phyloP scores from a whole-genome alignment of 2,329 filamentous ascomycete species.

The Fragosphaeria purpurea region DNA sequence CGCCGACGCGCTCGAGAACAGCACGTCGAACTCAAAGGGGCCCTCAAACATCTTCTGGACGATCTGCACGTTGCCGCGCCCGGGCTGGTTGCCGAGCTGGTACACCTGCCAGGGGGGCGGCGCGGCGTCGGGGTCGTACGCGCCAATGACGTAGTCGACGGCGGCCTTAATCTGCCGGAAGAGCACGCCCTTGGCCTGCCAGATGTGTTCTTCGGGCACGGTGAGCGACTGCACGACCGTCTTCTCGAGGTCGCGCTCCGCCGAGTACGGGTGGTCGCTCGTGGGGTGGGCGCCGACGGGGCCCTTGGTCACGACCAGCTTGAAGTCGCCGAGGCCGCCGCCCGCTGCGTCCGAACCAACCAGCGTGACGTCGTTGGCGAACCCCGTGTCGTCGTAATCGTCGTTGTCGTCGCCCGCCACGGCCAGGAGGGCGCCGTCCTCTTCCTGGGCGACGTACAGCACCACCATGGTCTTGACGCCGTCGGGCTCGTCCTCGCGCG shows the following conservation, averaged over 20 bases:
- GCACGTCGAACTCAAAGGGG: constrained; percentile 82
- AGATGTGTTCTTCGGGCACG: constrained; percentile 58
- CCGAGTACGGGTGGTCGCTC: constrained; percentile 56
- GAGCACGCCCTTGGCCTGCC: constrained; percentile 63
- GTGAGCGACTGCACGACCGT: constrained; percentile 66
- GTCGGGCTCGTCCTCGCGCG: constrained; percentile 56
- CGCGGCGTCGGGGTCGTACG: constrained; percentile 47
- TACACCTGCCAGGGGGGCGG: constrained; percentile 82
- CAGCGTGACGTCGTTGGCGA: constrained; percentile 54
- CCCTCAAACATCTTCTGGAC: constrained; percentile 89
- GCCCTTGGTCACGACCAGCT: constrained; percentile 65
- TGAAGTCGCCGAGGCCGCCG: constrained; percentile 66
- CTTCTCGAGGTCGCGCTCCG: constrained; percentile 61
- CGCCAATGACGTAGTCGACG: constrained; percentile 38
- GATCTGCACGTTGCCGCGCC: constrained; percentile 69
- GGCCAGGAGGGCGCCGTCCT: constrained; percentile 49
- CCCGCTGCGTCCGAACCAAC: constrained; percentile 47
- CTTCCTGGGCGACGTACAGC: constrained; percentile 77
- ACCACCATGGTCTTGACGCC: constrained; percentile 67
- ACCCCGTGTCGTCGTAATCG: constrained; percentile 26
- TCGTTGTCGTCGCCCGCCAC: constrained; percentile 48
- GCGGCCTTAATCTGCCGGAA: constrained; percentile 44
- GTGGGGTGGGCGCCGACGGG: constrained; percentile 45
- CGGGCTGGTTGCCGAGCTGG: constrained; percentile 60
- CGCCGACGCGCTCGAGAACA: constrained; percentile 74